phyloP scores from a whole-genome alignment of 805 yeast genomes.

The Metschnikowia continentalis region DNA sequence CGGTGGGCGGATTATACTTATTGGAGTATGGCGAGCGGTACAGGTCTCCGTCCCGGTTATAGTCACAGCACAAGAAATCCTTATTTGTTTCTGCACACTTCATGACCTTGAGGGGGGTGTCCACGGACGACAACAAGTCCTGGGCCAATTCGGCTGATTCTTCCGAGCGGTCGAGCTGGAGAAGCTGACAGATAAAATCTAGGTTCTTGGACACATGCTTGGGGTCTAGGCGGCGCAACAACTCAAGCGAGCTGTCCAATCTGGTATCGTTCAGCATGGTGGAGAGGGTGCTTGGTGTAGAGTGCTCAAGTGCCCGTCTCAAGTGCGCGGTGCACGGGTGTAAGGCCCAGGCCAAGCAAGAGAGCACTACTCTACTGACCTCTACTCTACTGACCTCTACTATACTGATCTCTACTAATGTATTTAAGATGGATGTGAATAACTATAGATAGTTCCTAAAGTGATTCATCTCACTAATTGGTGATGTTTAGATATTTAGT shows the following conservation, averaged over 20 bases:
- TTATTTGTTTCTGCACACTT: constrained; percentile 55
- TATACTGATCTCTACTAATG: too few relatives aligned
- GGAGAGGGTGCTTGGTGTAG: neutral
- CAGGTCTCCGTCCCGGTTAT: constrained; percentile 91
- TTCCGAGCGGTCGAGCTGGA: constrained; percentile 21
- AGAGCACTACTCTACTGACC: too few relatives aligned
- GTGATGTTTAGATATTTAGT: too few relatives aligned
- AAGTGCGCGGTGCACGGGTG: constrained; percentile 3
- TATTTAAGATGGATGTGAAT: too few relatives aligned
- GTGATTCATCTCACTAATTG: too few relatives aligned
- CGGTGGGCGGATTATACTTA: constrained; percentile 50
- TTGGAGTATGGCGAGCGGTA: constrained; percentile 91
- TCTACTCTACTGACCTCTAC: too few relatives aligned
- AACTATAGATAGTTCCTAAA: too few relatives aligned
- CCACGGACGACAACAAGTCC: constrained; percentile 82
- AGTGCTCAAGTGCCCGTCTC: neutral
- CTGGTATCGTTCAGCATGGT: constrained; percentile 40
- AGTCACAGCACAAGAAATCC: constrained; percentile 81
- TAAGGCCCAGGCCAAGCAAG: neutral
- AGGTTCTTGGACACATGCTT: constrained; percentile 45
- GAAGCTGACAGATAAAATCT: constrained; percentile 46
- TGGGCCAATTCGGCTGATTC: constrained; percentile 63
- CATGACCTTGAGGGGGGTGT: constrained; percentile 65
- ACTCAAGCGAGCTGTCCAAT: constrained; percentile 74
- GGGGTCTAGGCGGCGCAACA: constrained; percentile 73